These are phyloP conservation scores for Rhynchosporium agropyri DNA, from an alignment of 2,329 filamentous ascomycete species.

Conservation along the genomic window DNA sequence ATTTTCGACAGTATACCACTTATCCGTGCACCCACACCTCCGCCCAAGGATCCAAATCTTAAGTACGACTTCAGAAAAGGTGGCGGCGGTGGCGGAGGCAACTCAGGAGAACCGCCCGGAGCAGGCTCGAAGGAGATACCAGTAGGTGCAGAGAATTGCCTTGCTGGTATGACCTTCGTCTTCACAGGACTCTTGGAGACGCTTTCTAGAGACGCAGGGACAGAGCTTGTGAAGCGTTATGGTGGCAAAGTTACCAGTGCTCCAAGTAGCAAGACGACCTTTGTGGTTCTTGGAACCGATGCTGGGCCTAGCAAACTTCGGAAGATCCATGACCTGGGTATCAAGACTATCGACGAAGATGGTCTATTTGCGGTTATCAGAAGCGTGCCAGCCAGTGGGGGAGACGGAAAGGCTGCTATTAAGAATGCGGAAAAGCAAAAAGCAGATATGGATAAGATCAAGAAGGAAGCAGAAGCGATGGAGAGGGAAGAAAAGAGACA, in stretches of 20 bases:
- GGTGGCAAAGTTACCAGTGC: constrained; percentile 86
- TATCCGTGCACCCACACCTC: constrained; percentile 81
- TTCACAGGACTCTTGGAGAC: constrained; percentile 87
- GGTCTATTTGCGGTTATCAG: constrained; percentile 87
- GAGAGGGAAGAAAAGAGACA: constrained; percentile 74
- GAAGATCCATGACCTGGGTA: constrained; percentile 76
- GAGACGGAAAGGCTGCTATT: constrained; percentile 83
- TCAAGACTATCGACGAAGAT: constrained; percentile 94
- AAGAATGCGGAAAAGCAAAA: constrained; percentile 83
- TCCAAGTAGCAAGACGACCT: constrained; percentile 92
- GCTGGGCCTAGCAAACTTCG: constrained; percentile 91
- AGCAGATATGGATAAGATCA: constrained; percentile 81
- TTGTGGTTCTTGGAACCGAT: constrained; percentile 87
- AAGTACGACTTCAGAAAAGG: constrained; percentile 82
- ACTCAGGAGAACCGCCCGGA: constrained; percentile 64
- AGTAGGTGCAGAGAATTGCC: constrained; percentile 82
- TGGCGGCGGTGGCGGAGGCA: constrained; percentile 57
- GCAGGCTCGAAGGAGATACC: constrained; percentile 73
- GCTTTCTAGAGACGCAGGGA: constrained; percentile 81
- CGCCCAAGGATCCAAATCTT: constrained; percentile 65
- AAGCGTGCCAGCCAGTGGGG: constrained; percentile 80
- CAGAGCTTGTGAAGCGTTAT: constrained; percentile 86
- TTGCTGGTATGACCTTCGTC: constrained; percentile 88
- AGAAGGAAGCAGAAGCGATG: constrained; percentile 80
- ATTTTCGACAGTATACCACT: constrained; percentile 88